A percentile compares a stretch with the other conserved stretches of the same genome.
These are phyloP conservation scores for Teratosphaeria zuluensis DNA, from an alignment of 2,329 filamentous ascomycete genomes.

Conservation along the genomic window DNA sequence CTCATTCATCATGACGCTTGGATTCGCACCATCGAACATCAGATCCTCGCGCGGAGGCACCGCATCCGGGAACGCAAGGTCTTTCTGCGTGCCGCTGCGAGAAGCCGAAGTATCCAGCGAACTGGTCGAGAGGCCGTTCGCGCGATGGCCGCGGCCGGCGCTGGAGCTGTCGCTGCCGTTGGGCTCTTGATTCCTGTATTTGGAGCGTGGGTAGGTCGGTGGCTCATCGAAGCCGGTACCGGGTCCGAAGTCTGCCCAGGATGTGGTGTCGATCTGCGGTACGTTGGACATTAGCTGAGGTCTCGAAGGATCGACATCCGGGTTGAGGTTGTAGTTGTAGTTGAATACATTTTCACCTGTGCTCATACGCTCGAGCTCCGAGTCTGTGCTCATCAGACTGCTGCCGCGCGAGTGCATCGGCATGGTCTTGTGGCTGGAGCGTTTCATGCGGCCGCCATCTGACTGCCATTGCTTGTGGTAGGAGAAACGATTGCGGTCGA, in stretches of 20 bases:
- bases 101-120: slow-evolving; percentile 6
- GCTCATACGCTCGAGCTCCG: slow-evolving; percentile 14
- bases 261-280: slow-evolving; percentile 5
- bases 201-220: slow-evolving; percentile 8
- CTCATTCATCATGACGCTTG: slow-evolving; percentile 19
- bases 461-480: slow-evolving; percentile 28
- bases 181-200: background rate
- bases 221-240: slow-evolving; percentile 9
- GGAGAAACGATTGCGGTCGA: slow-evolving; percentile 24
- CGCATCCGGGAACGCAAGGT: slow-evolving; percentile 16
- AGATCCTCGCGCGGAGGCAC: slow-evolving; percentile 21
- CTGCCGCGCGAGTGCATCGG: slow-evolving; percentile 24
- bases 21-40: slow-evolving; percentile 22
- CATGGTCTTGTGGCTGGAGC: slow-evolving; percentile 19
- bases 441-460: slow-evolving; percentile 20
- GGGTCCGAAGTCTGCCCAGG: slow-evolving; percentile 12
- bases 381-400: slow-evolving; percentile 23
- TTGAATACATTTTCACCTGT: slow-evolving; percentile 11
- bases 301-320: slow-evolving; percentile 1
- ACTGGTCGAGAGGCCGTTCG: background rate
- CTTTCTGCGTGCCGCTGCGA: slow-evolving; percentile 7
- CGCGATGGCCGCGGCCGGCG: background rate
- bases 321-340: slow-evolving; percentile 10
- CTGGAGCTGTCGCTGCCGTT: slow-evolving; percentile 6
- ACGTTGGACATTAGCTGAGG: background rate